phyloP scores from a whole-genome alignment of 768 basidiomycete genomes.

The Amanita inopinata region DNA sequence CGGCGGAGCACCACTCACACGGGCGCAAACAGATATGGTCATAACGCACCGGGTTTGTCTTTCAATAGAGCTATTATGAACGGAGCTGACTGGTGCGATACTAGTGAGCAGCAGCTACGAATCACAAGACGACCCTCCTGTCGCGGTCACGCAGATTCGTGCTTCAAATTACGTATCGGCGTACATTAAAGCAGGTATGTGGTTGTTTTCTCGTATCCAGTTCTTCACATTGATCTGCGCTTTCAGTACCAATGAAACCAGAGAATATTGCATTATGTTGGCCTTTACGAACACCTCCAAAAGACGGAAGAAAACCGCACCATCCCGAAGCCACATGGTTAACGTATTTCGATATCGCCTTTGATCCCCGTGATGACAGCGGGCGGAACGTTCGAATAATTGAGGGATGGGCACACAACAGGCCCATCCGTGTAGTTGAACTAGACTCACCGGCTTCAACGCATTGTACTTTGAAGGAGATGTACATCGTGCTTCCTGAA shows the following conservation, averaged over 20 bases:
- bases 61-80: neutral
- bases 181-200: conserved; percentile 19
- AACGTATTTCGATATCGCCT: conserved; percentile 40
- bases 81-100: neutral
- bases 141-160: neutral
- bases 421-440: neutral
- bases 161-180: conserved; percentile 21
- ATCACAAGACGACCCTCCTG: neutral
- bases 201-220: neutral
- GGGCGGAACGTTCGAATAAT: conserved; percentile 15
- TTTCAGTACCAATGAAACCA: conserved; percentile 27
- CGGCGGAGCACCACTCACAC: conserved; percentile 2
- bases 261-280: conserved; percentile 33
- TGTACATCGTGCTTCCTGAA: conserved; percentile 35
- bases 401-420: conserved; percentile 18
- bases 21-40: neutral
- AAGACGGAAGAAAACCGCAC: conserved; percentile 23
- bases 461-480: conserved; percentile 34
- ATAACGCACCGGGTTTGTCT: conserved; percentile 6
- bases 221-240: neutral
- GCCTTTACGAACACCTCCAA: too few relatives aligned
- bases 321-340: conserved; percentile 12
- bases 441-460: conserved; percentile 32
- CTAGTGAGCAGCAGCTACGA: conserved; percentile 5
- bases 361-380: conserved; percentile 25